phyloP scores from a whole-genome alignment of 306 rosid genomes.

The Quercus robur region DNA sequence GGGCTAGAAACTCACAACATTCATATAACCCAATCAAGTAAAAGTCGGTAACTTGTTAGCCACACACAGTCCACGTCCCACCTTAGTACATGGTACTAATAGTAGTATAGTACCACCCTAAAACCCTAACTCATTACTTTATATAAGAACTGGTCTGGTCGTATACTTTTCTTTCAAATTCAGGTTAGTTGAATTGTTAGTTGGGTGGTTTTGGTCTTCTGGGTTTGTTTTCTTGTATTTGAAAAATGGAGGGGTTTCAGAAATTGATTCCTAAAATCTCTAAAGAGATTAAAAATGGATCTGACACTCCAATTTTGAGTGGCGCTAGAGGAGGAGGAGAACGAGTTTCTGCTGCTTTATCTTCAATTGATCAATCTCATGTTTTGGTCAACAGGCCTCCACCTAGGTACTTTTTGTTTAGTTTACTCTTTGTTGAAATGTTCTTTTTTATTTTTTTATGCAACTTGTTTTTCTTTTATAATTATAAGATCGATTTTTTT shows the following conservation, averaged over 20 bases:
- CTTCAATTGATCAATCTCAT: constrained; percentile 39
- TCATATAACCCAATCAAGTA: no score
- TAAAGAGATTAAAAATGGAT: constrained; percentile 19
- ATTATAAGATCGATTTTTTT: no score
- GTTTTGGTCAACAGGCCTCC: constrained; percentile 31
- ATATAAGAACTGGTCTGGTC: no score
- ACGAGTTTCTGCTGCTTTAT: constrained; percentile 27
- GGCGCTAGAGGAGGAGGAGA: not conserved
- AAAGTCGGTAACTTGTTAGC: no score
- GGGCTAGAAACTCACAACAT: no score
- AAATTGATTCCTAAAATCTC: constrained; percentile 30
- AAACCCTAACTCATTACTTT: no score
- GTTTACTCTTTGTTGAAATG: no score
- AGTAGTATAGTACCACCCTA: no score
- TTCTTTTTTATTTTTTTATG: not conserved
- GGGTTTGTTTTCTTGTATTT: no score
- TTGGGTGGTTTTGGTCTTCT: not conserved
- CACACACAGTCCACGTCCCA: no score
- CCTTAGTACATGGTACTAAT: no score
- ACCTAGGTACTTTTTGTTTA: constrained; percentile 31
- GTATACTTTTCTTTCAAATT: no score
- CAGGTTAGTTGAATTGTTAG: not conserved
- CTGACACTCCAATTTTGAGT: not conserved
- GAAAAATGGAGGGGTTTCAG: constrained; percentile 36
- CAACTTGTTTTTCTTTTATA: not conserved